These are phyloP conservation scores for Tillandsia leiboldiana DNA, from an alignment of 176 grass and related monocot genomes.

Conservation along the genomic window DNA sequence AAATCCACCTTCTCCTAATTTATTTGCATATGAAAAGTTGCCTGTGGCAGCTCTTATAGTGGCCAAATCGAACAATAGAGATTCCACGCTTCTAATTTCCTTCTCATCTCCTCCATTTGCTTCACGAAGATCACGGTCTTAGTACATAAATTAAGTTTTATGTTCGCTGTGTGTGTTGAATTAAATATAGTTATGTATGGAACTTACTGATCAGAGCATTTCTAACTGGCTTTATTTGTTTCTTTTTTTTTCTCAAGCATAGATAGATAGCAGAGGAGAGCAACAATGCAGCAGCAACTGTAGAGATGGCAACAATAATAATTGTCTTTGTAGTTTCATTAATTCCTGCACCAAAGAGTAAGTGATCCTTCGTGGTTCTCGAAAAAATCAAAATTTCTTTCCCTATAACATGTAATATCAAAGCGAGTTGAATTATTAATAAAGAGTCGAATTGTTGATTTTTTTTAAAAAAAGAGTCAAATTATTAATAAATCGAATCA, in stretches of 20 bases:
- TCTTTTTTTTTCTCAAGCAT: not conserved
- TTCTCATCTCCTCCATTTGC: constrained; percentile 6
- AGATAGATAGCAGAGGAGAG: constrained; percentile 16
- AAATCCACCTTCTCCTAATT: constrained; percentile 50
- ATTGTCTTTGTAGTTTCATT: not conserved
- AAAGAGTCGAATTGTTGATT: too few species aligned
- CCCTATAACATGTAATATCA: not conserved
- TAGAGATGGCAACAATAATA: constrained; percentile 17
- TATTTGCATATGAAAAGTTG: constrained; percentile 51
- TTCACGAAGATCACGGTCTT: not conserved
- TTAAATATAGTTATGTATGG: not conserved
- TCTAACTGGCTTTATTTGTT: not conserved
- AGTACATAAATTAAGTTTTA: not conserved
- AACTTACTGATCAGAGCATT: not conserved
- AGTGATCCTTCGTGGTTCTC: not conserved
- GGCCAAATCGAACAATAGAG: constrained; percentile 29
- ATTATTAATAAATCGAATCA: too few species aligned
- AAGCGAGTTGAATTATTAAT: too few species aligned
- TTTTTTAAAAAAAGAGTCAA: too few species aligned
- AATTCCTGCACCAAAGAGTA: not conserved
- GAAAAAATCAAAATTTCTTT: too few species aligned
- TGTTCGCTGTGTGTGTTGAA: not conserved
- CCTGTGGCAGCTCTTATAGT: constrained; percentile 28
- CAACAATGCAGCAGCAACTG: constrained; percentile 1
- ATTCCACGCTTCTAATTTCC: constrained; percentile 17